Percentiles rank a stretch among this genome's conserved stretches.
phyloP scores from a whole-genome alignment of 192 early-diverging fungal species.

The Allomyces macrogynus region DNA sequence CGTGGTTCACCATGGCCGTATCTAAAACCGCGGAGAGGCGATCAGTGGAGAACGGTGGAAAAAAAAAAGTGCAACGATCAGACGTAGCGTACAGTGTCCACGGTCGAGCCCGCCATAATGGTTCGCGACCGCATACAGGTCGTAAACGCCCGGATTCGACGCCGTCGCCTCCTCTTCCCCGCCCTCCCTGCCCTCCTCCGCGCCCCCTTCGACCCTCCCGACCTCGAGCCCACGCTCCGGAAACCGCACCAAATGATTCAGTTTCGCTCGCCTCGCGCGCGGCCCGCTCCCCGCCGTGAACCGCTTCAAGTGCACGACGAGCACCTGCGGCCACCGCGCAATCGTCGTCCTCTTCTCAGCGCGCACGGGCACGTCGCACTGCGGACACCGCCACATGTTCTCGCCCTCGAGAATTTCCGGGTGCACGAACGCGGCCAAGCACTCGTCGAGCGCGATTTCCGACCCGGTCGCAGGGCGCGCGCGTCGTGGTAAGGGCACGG shows the following conservation, averaged over 20 bases:
- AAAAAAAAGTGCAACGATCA: background rate
- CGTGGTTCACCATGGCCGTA: background rate
- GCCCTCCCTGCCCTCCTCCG: no score
- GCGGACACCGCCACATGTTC: conserved; percentile 72
- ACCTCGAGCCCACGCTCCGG: conserved; percentile 28
- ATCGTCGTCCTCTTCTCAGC: conserved; percentile 62
- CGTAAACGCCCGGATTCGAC: background rate
- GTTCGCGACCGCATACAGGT: background rate
- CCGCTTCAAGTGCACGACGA: conserved; percentile 84
- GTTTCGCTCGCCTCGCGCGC: conserved; percentile 54
- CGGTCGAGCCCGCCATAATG: background rate
- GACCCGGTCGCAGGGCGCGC: conserved; percentile 14
- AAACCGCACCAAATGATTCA: conserved; percentile 70
- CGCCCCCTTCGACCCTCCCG: no score
- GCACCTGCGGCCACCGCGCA: conserved; percentile 59
- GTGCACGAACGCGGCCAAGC: conserved; percentile 66
- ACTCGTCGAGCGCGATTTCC: conserved; percentile 39
- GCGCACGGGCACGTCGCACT: conserved; percentile 51
- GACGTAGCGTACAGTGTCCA: background rate
- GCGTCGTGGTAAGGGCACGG: conserved; percentile 60
- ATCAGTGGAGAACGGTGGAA: background rate
- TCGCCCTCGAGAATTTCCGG: conserved; percentile 75
- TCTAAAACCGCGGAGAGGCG: background rate
- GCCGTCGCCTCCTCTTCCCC: background rate
- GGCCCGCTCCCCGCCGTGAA: conserved; percentile 72